phyloP scores from a whole-genome alignment of 345 rosid species.

The Syzygium aromaticum region DNA sequence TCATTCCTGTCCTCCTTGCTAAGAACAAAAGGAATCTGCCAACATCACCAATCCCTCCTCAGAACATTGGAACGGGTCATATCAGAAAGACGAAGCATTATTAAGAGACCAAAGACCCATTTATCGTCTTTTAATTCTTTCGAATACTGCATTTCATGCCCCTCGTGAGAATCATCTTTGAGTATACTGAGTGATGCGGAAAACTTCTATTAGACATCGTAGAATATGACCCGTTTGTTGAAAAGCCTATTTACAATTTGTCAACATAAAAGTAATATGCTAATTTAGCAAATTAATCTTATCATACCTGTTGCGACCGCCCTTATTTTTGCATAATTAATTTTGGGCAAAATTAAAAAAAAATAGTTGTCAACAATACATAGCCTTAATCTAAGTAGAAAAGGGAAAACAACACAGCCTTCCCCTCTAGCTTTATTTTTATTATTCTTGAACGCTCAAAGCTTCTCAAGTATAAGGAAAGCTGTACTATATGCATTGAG shows the following conservation, averaged over 20 bases:
- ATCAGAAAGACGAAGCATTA: neutral
- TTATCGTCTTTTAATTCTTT: neutral
- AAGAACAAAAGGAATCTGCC: constrained; percentile 8
- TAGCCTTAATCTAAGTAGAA: neutral
- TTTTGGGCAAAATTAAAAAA: too few species aligned
- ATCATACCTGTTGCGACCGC: neutral
- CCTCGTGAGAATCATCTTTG: neutral
- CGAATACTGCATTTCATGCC: neutral
- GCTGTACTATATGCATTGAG: neutral
- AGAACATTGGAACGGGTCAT: neutral
- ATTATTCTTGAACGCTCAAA: neutral
- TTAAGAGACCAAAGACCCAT: neutral
- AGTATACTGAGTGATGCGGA: neutral
- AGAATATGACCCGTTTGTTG: neutral
- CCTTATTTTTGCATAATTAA: too few species aligned
- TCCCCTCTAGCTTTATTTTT: neutral
- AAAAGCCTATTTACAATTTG: neutral
- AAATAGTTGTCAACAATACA: too few species aligned
- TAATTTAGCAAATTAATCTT: neutral
- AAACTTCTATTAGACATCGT: too few species aligned
- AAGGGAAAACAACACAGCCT: neutral
- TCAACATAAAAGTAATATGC: neutral
- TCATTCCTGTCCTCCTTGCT: constrained; percentile 3
- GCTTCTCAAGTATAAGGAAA: neutral
- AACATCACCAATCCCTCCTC: neutral